A percentile compares a stretch with the other conserved stretches of the same genome.
Evolutionary conservation across 2,329 filamentous ascomycete species (phyloP).

Genomic region (Nemania serpens): DNA sequence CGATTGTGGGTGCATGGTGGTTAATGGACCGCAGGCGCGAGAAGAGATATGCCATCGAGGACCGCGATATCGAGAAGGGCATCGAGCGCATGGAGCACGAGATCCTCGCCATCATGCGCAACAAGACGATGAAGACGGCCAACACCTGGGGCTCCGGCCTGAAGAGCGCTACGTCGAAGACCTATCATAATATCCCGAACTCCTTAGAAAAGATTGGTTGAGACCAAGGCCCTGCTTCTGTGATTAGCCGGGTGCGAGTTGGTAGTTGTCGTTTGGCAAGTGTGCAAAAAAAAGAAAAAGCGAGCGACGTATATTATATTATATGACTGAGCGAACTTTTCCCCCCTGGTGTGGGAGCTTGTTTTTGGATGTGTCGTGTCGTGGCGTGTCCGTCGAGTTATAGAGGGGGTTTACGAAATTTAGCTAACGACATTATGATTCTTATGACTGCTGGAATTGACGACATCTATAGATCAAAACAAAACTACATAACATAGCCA

Average conservation of each 20-base stretch:
- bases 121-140: slow-evolving; percentile 61
- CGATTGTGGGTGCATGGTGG: slow-evolving; percentile 61
- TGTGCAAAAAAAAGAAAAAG: background rate
- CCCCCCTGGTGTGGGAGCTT: background rate
- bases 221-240: background rate
- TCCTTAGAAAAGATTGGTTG: slow-evolving; percentile 17
- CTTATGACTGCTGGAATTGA: slow-evolving; percentile 15
- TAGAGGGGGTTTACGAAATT: background rate
- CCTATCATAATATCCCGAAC: slow-evolving; percentile 6
- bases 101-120: slow-evolving; percentile 60
- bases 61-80: slow-evolving; percentile 57
- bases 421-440: slow-evolving; percentile 16
- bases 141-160: slow-evolving; percentile 55
- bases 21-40: slow-evolving; percentile 58
- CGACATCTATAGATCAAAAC: background rate
- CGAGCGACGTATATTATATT: background rate
- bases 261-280: background rate
- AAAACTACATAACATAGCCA: background rate
- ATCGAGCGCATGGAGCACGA: slow-evolving; percentile 62
- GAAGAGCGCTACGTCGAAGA: slow-evolving; percentile 8
- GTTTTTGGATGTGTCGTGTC: background rate
- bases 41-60: slow-evolving; percentile 53
- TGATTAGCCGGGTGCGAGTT: background rate
- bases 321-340: background rate
- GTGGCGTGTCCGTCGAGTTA: too few relatives aligned